Evolutionary conservation across 768 basidiomycete genomes (phyloP).

Genomic region (Boletus insuetus): DNA sequence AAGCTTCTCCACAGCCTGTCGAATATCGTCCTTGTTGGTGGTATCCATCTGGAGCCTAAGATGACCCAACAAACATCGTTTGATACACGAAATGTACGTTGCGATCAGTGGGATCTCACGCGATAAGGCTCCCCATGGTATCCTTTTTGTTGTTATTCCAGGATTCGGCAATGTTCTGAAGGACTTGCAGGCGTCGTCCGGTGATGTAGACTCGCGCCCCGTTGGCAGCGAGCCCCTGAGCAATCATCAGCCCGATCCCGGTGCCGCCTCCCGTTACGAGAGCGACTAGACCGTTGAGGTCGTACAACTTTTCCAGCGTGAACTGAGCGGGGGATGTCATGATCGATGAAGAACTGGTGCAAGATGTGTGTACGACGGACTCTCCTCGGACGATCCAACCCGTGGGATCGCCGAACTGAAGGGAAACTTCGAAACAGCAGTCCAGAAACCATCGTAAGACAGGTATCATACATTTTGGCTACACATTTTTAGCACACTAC

Average conservation of each 20-base stretch:
- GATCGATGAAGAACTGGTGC: not conserved
- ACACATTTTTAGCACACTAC: not conserved
- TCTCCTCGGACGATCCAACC: too few species aligned
- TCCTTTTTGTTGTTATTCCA: constrained; percentile 41
- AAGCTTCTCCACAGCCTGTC: constrained; percentile 43
- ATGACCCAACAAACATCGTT: constrained; percentile 2
- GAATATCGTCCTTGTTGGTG: constrained; percentile 66
- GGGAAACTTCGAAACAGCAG: too few species aligned
- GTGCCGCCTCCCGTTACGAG: constrained; percentile 50
- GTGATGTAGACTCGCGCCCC: constrained; percentile 83
- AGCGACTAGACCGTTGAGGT: constrained; percentile 56
- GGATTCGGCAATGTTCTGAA: constrained; percentile 52
- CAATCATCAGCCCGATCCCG: constrained; percentile 63
- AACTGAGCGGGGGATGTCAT: constrained; percentile 27
- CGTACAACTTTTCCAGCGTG: constrained; percentile 36
- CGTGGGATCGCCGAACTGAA: too few species aligned
- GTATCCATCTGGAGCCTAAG: constrained; percentile 66
- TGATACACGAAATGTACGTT: not conserved
- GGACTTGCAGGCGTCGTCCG: constrained; percentile 62
- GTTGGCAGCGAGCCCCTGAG: constrained; percentile 69
- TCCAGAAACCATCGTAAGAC: not conserved
- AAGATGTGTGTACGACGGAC: not conserved
- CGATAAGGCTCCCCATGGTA: constrained; percentile 48
- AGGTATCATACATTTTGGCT: not conserved
- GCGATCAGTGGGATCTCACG: constrained; percentile 43